A percentile compares a stretch with the other conserved stretches of the same genome.
Evolutionary conservation across 495 filamentous ascomycete genomes (phyloP).

Genomic region (Haplographium delicatum): DNA sequence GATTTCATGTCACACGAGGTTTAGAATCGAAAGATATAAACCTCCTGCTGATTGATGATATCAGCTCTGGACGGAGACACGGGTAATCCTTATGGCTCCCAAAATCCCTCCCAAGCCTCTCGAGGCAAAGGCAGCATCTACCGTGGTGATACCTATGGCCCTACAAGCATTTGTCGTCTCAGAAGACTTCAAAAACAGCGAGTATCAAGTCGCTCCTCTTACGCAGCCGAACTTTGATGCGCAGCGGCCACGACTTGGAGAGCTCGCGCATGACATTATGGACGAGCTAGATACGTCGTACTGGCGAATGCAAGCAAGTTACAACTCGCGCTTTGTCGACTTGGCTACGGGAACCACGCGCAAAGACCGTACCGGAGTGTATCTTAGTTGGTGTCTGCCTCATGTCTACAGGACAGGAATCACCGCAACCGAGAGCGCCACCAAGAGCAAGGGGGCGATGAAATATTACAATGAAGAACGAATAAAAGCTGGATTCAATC

Average conservation of each 20-base stretch:
- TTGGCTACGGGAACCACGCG: not conserved
- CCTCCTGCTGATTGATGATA: too few relatives aligned
- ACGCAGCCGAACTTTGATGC: not conserved
- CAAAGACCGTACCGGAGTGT: not conserved
- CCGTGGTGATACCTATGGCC: not conserved
- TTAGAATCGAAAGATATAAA: too few relatives aligned
- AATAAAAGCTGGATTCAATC: too few relatives aligned
- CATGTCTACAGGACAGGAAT: not conserved
- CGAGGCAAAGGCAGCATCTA: too few relatives aligned
- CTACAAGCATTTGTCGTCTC: not conserved
- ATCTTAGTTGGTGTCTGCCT: not conserved
- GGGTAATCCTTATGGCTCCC: too few relatives aligned
- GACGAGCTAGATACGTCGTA: not conserved
- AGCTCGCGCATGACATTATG: not conserved
- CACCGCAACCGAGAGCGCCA: not conserved
- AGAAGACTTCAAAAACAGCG: not conserved
- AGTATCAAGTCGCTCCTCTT: not conserved
- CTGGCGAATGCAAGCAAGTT: not conserved
- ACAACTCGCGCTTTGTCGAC: not conserved
- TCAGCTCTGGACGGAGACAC: too few relatives aligned
- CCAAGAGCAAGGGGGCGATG: not conserved
- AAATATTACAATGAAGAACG: too few relatives aligned
- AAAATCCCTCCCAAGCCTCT: too few relatives aligned
- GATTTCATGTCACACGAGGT: too few relatives aligned
- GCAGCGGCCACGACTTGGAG: not conserved